Evolutionary conservation across 192 early-diverging fungal genomes (phyloP), one percentile per base, ranked within the genome.

Genomic region (Funneliformis geosporum): DNA sequence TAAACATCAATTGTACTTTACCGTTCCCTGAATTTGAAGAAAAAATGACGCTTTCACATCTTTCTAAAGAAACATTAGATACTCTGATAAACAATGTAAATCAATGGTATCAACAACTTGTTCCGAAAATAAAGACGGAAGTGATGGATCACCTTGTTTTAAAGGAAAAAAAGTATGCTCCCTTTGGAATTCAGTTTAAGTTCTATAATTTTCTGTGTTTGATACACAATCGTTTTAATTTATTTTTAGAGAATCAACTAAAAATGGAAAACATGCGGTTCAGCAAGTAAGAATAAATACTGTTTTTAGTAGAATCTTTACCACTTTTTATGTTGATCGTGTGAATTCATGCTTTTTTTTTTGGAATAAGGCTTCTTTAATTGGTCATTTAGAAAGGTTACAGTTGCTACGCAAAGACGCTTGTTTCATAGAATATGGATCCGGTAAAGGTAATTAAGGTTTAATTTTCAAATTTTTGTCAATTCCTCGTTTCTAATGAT

Each of bases 371-470:
- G 87, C 94, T n/a, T 97, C 96, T 18, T 82, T 97, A 11, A 33
- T 96, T 5, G 95, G 94, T 12, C 93, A 96, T 71, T 86, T 97
- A 85, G 84, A 88, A 27, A 78, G 83, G 25, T 78, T 84, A 9
- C 85, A 87, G 3, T 86, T 94, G 83, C 81, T 96, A 71, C 70
- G 82, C 7, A 82, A 88, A 16, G 80, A 82, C 0, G 83, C 88
- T 28, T 89, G 88, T 12, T 96, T 90, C 82, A 80, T 94, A 25
- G 95, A 97, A 83, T 95, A 94, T 86, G 94, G 95, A 46, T 88
- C 92, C 43, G 93, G 93, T 9, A 90, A 89, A 76, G 93, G 91
- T 73, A 89, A 83, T n/a, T 21, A 39, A 69, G 5, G 7, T 21
- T 69, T 0, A 39, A 3, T n/a, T 43, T 7, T 69, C 10, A 42